phyloP scores from a whole-genome alignment of 345 rosid genomes.

The Salix udensis region DNA sequence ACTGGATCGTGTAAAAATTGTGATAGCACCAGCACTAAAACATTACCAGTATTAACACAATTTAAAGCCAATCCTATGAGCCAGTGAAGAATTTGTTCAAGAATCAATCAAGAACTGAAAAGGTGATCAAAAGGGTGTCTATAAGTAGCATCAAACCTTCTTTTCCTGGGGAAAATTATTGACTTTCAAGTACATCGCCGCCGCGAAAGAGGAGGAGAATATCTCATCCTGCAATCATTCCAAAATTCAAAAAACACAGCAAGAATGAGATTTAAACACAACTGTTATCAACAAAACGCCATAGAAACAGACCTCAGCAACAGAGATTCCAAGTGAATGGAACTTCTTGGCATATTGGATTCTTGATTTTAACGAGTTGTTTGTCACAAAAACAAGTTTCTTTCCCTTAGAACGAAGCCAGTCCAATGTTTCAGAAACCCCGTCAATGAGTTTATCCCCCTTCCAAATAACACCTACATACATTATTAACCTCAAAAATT shows the following conservation, averaged over 20 bases:
- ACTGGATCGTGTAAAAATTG: no score
- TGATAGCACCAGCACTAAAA: neutral
- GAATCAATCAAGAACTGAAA: neutral
- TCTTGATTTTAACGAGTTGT: slow-evolving; percentile 76
- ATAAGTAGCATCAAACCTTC: slow-evolving; percentile 44
- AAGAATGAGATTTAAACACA: neutral
- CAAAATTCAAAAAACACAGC: neutral
- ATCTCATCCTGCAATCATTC: slow-evolving; percentile 65
- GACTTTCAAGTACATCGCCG: slow-evolving; percentile 83
- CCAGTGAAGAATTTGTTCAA: neutral
- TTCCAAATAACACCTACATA: slow-evolving; percentile 88
- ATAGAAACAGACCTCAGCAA: slow-evolving; percentile 48
- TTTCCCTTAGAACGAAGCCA: slow-evolving; percentile 87
- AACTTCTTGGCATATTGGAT: slow-evolving; percentile 68
- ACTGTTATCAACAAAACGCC: neutral
- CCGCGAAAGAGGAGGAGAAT: slow-evolving; percentile 84
- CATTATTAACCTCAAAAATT: neutral
- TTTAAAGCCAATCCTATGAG: neutral
- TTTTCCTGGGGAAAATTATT: slow-evolving; percentile 66
- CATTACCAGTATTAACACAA: neutral
- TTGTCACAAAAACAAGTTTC: slow-evolving; percentile 78
- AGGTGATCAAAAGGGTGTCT: neutral
- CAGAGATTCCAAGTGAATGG: slow-evolving; percentile 64
- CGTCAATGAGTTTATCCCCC: slow-evolving; percentile 74
- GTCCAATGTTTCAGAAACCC: slow-evolving; percentile 58